Evolutionary conservation across 2,329 filamentous ascomycete genomes (phyloP), one percentile per base, ranked within the genome.

Genomic region (Aspergillus phoenicis): DNA sequence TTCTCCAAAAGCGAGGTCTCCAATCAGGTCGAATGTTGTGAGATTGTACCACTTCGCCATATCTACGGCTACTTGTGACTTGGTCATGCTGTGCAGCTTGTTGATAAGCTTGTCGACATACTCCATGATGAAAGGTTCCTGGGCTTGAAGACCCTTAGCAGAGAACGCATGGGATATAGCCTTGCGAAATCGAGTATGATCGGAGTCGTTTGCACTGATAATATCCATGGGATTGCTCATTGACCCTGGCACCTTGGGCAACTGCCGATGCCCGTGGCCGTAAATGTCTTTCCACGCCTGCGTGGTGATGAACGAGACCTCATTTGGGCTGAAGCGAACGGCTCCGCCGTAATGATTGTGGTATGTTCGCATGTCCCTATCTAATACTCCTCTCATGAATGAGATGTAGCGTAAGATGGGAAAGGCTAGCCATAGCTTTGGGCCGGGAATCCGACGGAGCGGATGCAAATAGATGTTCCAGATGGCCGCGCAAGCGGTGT

Each of bases 111-210:
- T 58, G 17, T 75, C 68, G 3, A 76, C 59, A 59, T 75, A 75
- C 2, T 17, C 20, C 17, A 67, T 65, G 5, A 80, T 64, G 2
- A 77, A 51, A 0, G 66, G 64, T 57, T 76, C 77, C 58, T 78
- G 79, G 11, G 73, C 71, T 11, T 66, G 64, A 10, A 82, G 59
- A 1, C 75, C 75, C 51, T 73, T 73, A 43, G 78, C 75, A 0
- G 76, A 78, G 59, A 81, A 81, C 0, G 75, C 77, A 58, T 75
- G 73, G 4, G 70, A 57, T 8, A 81, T 59, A 2, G 70, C 55
- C 0, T 66, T 63, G 22, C 77, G 71, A 39, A 63, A 59, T 3
- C 70, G 69, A 10, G 57, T 47, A 47, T 75, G 73, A 11, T 73
- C 62, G n/a, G n/a, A 30, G 17, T 57, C 53, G 13, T 66, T 61